Percentiles rank a stretch among this genome's conserved stretches.
These are phyloP conservation scores for Pseudogymnoascus sp. DNA, from an alignment of 2,329 filamentous ascomycete species.

Conservation along the genomic window DNA sequence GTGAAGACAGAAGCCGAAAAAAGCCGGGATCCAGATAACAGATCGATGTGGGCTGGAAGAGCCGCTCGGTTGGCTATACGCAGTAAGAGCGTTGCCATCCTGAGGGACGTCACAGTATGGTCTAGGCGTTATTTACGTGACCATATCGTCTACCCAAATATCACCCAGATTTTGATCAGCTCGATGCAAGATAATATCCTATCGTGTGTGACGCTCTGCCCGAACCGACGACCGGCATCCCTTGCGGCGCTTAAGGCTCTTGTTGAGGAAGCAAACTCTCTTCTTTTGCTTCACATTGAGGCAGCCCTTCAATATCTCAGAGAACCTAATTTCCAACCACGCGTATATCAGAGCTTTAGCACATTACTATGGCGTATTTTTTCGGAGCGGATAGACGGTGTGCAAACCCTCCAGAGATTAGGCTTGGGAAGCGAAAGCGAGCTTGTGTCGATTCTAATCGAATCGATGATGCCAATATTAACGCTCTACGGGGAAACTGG, in stretches of 20 bases:
- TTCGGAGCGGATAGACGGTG: neutral
- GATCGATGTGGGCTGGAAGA: neutral
- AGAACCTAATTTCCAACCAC: neutral
- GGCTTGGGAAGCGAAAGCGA: neutral
- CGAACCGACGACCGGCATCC: neutral
- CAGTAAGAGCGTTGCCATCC: neutral
- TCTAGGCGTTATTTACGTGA: neutral
- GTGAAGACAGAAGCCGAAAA: neutral
- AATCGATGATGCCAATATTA: neutral
- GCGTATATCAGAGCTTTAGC: neutral
- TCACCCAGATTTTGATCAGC: neutral
- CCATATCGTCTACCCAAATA: neutral
- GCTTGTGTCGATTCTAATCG: neutral
- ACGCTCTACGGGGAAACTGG: neutral
- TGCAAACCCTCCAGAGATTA: neutral
- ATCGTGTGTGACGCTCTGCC: neutral
- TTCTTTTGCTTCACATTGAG: neutral
- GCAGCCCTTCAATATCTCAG: neutral
- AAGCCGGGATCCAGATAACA: neutral
- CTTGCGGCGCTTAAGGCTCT: neutral
- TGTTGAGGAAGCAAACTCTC: neutral
- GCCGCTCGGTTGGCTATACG: neutral
- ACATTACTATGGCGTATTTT: neutral
- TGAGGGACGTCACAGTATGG: neutral
- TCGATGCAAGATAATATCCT: neutral